Base-by-base conservation (phyloP, 1,139 yeast genomes). In the Blastobotrys apis region DNA sequence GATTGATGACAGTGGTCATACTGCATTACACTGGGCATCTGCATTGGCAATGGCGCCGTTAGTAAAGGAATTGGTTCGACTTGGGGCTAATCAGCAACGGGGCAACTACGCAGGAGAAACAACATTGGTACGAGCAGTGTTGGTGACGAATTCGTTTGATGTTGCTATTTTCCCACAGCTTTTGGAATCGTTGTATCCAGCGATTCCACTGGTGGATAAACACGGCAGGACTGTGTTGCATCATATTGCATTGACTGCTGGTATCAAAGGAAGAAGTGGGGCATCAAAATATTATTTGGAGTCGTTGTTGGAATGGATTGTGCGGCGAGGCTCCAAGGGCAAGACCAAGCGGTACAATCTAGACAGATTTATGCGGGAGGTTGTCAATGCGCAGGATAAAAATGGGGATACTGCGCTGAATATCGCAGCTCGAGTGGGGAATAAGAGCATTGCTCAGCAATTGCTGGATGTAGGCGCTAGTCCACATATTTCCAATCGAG, bases 11-110 rank as follows among this genome's bases (percentile, higher is more conserved):
- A 80, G 84, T 47, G 97, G 97, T 0, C 94, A 92, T 59, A 83
- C 96, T 0, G 88, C 95, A 1, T 72, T 94, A 48, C 99, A 94
- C 63, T 86, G 97, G 95, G 95, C 97, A 1, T 82, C 97, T 26
- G 87, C 97, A 0, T 74, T 94, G 66, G 97, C 95, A 0, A 80
- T 87, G 50, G 68, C 81, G 4, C 71, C 80, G 2, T 72, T 90
- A 47, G 92, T 88, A 4, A 77, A 77, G 47, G 87, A 86, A 47
- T 69, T 94, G 30, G 75, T 90, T 5, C 67, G 77, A 39, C 77
- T 80, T 52, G 95, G 95, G 1, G 76, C 80, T 1, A 71, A 77
- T 47, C 69, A 83, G 41, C 73, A 85, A 6, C 69, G 85, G 34
- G 87, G 94, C 15, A 92, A 85, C 56, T 81, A 83, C 55, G 76